Evolutionary conservation across 2,329 filamentous ascomycete species (phyloP).

Genomic region (Calonectria montana): DNA sequence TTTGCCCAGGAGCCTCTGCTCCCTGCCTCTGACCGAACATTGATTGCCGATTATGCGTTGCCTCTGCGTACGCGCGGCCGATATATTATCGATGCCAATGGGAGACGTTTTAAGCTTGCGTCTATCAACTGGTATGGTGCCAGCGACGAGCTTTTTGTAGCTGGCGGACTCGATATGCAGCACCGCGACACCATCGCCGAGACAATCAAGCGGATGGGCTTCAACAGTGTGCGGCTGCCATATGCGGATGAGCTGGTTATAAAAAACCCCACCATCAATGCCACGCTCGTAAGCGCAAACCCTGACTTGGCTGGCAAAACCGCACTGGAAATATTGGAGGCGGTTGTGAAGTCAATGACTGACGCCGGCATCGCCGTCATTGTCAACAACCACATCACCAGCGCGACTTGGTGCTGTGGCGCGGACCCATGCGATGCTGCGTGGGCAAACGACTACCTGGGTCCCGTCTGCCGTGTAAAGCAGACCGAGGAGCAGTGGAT

Average conservation of each 20-base stretch:
- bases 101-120: slow-evolving; percentile 69
- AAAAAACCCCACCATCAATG: slow-evolving; percentile 65
- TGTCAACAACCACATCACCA: slow-evolving; percentile 78
- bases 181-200: slow-evolving; percentile 70
- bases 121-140: slow-evolving; percentile 80
- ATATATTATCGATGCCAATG: slow-evolving; percentile 68
- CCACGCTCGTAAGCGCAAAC: slow-evolving; percentile 65
- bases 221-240: slow-evolving; percentile 77
- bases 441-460: slow-evolving; percentile 75
- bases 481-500: slow-evolving; percentile 77
- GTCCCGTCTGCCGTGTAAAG: slow-evolving; percentile 67
- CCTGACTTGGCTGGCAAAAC: slow-evolving; percentile 66
- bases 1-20: slow-evolving; percentile 63
- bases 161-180: slow-evolving; percentile 71
- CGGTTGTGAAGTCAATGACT: slow-evolving; percentile 69
- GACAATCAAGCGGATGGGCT: slow-evolving; percentile 71
- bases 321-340: slow-evolving; percentile 71
- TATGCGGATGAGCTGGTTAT: slow-evolving; percentile 77
- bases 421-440: slow-evolving; percentile 74
- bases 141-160: slow-evolving; percentile 74
- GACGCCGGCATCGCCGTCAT: slow-evolving; percentile 73
- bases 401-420: slow-evolving; percentile 76
- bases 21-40: slow-evolving; percentile 54
- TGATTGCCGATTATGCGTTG: slow-evolving; percentile 62
- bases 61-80: slow-evolving; percentile 71